Evolutionary conservation across 257 asterid species (phyloP), one percentile per base, ranked within the genome.

Genomic region (Dorcoceras hygrometricum): DNA sequence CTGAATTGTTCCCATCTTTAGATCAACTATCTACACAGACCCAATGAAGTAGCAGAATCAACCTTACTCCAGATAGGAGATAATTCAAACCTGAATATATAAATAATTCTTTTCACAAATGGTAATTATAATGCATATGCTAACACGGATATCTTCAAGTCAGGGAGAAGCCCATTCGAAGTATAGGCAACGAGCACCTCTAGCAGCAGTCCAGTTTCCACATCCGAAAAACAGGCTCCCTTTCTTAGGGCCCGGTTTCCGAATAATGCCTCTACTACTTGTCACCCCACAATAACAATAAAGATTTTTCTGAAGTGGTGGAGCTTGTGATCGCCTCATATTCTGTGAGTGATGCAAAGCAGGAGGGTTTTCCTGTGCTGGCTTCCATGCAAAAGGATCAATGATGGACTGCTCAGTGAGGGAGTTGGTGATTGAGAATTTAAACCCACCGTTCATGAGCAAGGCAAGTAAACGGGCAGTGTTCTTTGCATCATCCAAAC

Each of bases 401-500:
- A 74, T 79, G 20, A 66, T 59, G 31, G 87, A 53, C 50, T 73
- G 85, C 66, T 50, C 73, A 57, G 76, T 63, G 51, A 91, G 78
- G 0, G 98, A 82, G 73, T 87, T 86, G 22, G 98, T 91, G 16
- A 91, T 79, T 11, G 91, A 81, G 86, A 91, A 80, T 57, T 84
- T 89, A 53, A 81, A 79, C 36, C 98, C 95, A 75, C 31, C 80
- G 55, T 69, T 83, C 92, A 91, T 87, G 29, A 91, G 83, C 58
- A 74, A 54, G 26, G 89, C 69, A 59, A 91, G 92, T 25, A 91
- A 67, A 48, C 86, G 86, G 58, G 98, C 98, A 2, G 98, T 89
- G 83, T 91, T 91, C 62, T 78, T 91, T 31, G 98, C 98, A 71
- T 91, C 96, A 77, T 91, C 98, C 36, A 89, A 78, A 57, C 98